Evolutionary conservation across 495 filamentous ascomycete genomes (phyloP).

Genomic region (Aspergillus indologenus): DNA sequence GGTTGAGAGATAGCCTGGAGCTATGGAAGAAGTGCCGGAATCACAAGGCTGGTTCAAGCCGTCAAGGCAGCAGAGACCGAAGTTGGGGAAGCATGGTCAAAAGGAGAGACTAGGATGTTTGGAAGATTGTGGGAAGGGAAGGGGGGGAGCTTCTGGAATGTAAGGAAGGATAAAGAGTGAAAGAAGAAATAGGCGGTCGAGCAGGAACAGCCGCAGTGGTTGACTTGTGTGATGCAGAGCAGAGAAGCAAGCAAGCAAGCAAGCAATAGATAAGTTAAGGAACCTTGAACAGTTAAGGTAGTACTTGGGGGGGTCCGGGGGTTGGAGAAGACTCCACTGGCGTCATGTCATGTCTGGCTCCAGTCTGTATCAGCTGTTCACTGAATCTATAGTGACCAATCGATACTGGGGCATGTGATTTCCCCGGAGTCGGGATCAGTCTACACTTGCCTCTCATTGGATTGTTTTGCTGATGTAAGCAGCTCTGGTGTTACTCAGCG

Average conservation of each 20-base stretch:
- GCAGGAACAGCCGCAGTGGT: background rate
- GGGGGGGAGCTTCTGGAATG: background rate
- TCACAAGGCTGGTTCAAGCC: constrained; percentile 8
- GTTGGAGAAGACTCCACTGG: constrained; percentile 5
- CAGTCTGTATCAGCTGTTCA: constrained; percentile 27
- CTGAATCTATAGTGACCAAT: constrained; percentile 15
- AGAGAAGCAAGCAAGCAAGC: constrained; percentile 12
- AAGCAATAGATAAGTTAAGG: background rate
- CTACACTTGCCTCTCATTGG: background rate
- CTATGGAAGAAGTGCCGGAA: constrained; percentile 1
- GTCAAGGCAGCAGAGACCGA: constrained; percentile 14
- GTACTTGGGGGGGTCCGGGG: no score
- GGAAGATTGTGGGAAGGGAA: background rate
- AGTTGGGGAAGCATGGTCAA: constrained; percentile 12
- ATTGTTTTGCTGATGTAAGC: constrained; percentile 17
- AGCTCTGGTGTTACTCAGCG: background rate
- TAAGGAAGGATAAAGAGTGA: background rate
- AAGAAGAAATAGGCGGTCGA: background rate
- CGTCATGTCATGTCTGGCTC: constrained; percentile 25
- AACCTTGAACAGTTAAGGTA: no score
- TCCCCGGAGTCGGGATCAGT: background rate
- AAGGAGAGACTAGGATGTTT: constrained; percentile 9
- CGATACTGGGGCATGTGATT: constrained; percentile 19
- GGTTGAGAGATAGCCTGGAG: constrained; percentile 16
- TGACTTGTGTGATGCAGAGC: background rate